Evolutionary conservation across 495 filamentous ascomycete genomes (phyloP).

Genomic region (Hapsidospora chrysogenum): DNA sequence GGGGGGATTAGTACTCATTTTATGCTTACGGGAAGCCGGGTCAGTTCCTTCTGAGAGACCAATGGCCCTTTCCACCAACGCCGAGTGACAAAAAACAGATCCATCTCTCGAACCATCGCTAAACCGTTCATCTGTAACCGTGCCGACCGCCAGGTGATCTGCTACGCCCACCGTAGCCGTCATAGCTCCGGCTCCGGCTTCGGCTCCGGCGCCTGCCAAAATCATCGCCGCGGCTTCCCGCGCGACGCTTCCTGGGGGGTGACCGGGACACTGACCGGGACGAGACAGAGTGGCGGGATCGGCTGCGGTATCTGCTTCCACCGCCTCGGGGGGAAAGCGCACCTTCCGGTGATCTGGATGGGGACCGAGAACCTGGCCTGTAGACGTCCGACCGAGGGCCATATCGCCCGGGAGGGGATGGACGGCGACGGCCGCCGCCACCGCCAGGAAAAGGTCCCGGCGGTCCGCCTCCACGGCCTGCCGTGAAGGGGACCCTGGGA

Average conservation of each 20-base stretch:
- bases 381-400: slow-evolving; percentile 34
- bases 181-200: slow-evolving; percentile 42
- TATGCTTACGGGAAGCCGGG: no score
- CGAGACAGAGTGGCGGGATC: slow-evolving; percentile 17
- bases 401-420: slow-evolving; percentile 21
- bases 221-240: slow-evolving; percentile 22
- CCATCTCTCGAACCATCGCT: no score
- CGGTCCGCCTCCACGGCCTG: slow-evolving; percentile 10
- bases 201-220: slow-evolving; percentile 37
- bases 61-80: no score
- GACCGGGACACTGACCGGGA: slow-evolving; percentile 36
- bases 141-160: slow-evolving; percentile 12
- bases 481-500: slow-evolving; percentile 15
- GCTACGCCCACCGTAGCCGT: slow-evolving; percentile 17
- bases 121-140: slow-evolving; percentile 2
- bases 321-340: slow-evolving; percentile 11
- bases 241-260: slow-evolving; percentile 30
- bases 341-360: slow-evolving; percentile 17
- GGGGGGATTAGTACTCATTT: no score
- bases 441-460: slow-evolving; percentile 18
- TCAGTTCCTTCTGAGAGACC: no score
- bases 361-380: slow-evolving; percentile 28
- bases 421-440: slow-evolving; percentile 13
- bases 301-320: slow-evolving; percentile 15
- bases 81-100: no score